phyloP scores from a whole-genome alignment of 208 protist species.

The Leishmania arabica region DNA sequence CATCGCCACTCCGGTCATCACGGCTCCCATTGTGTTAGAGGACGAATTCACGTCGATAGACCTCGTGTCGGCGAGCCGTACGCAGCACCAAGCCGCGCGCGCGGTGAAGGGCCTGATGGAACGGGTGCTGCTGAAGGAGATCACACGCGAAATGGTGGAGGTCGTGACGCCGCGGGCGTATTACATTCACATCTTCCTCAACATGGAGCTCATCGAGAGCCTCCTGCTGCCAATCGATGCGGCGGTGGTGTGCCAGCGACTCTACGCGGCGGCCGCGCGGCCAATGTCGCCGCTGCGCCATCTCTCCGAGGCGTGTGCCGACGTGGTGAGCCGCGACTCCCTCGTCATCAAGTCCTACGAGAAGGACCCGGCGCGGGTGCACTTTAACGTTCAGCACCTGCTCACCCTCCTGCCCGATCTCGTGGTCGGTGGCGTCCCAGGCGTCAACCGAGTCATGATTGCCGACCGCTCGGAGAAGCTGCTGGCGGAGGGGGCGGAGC shows the following conservation, averaged over 20 bases:
- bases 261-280: constrained; percentile 63
- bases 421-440: constrained; percentile 94
- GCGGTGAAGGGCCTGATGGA: constrained; percentile 93
- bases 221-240: constrained; percentile 94
- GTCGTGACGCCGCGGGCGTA: constrained; percentile 77
- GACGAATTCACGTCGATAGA: constrained; percentile 24
- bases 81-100: constrained; percentile 48
- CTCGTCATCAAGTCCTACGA: constrained; percentile 77
- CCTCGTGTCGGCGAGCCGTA: constrained; percentile 12
- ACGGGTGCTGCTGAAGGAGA: constrained; percentile 92
- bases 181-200: constrained; percentile 95
- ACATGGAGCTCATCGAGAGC: constrained; percentile 89
- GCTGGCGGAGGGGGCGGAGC: constrained; percentile 93
- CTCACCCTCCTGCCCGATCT: constrained; percentile 87
- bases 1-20: constrained; percentile 99
- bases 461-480: constrained; percentile 78
- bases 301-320: constrained; percentile 82
- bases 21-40: constrained; percentile 76
- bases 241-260: constrained; percentile 73
- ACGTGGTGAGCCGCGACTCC: constrained; percentile 65
- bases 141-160: constrained; percentile 87
- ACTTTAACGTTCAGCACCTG: constrained; percentile 89
- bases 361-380: constrained; percentile 42
- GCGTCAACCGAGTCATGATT: constrained; percentile 96
- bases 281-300: constrained; percentile 89